Percentiles rank a stretch among this genome's conserved stretches.
These are phyloP conservation scores for Xylaria hypoxylon DNA, from an alignment of 2,329 filamentous ascomycete genomes.

Conservation along the genomic window DNA sequence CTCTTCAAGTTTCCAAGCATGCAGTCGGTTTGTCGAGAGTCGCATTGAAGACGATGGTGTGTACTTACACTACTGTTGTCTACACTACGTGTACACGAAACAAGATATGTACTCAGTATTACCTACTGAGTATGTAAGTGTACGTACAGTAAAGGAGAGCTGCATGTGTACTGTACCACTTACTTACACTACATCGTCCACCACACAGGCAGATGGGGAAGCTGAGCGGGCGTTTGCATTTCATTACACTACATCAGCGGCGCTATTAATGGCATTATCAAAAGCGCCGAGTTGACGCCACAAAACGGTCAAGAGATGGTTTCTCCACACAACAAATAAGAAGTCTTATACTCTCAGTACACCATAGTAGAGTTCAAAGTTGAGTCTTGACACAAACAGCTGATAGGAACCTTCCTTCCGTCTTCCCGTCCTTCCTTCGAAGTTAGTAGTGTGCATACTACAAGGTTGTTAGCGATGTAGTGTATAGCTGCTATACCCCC, in stretches of 20 bases:
- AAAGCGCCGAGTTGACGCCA: conserved; percentile 14
- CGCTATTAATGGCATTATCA: conserved; percentile 18
- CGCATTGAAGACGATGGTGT: not conserved
- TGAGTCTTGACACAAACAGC: not conserved
- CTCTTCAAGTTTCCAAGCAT: conserved; percentile 1
- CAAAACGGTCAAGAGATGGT: conserved; percentile 8
- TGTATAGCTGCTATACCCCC: no score
- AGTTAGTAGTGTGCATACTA: no score
- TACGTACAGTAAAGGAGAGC: not conserved
- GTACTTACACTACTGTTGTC: not conserved
- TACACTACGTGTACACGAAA: no score
- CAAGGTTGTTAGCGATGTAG: no score
- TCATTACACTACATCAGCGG: conserved; percentile 18
- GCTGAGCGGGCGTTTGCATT: conserved; percentile 11
- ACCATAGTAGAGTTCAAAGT: no score
- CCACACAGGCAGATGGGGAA: not conserved
- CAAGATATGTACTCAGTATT: not conserved
- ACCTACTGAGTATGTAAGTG: no score
- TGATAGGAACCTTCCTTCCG: not conserved
- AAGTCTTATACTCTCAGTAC: not conserved
- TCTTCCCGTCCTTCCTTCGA: not conserved
- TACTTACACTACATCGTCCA: no score
- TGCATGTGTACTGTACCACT: not conserved
- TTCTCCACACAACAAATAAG: conserved; percentile 3
- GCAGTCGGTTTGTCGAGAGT: not conserved